Conservation (phyloP, 164 flowering plant species). For the Amborella trichopoda region DNA sequence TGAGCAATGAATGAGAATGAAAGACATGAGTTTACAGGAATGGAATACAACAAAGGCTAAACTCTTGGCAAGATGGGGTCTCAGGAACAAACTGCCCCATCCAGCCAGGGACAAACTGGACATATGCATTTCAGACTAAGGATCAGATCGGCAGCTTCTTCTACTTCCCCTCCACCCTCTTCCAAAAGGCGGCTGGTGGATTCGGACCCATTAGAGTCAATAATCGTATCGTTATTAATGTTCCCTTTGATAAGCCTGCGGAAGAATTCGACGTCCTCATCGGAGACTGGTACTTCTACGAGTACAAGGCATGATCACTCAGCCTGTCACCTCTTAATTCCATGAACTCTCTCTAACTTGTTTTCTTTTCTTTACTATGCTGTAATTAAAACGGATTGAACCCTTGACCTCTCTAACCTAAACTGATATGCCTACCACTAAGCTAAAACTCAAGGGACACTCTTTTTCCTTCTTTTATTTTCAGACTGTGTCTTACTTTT, state of each 20-base stretch:
- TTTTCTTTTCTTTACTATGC: too few species aligned
- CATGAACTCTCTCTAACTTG: too few species aligned
- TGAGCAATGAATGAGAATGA: too few species aligned
- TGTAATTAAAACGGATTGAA: neutral
- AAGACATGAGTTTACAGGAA: constrained; percentile 38
- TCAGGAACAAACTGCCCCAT: constrained; percentile 85
- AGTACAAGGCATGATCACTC: constrained; percentile 32
- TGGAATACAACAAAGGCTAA: constrained; percentile 74
- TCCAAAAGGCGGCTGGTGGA: constrained; percentile 85
- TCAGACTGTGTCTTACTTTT: too few species aligned
- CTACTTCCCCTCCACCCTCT: constrained; percentile 69
- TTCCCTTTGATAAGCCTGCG: constrained; percentile 58
- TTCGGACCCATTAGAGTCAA: constrained; percentile 63
- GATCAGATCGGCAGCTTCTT: constrained; percentile 84
- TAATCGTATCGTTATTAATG: constrained; percentile 46
- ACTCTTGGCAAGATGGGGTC: constrained; percentile 78
- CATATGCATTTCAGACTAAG: constrained; percentile 65
- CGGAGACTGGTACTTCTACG: constrained; percentile 64
- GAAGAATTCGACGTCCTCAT: constrained; percentile 61
- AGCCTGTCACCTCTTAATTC: too few species aligned
- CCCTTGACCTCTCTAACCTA: neutral
- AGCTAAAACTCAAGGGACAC: neutral
- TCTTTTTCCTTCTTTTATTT: neutral
- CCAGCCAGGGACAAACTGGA: constrained; percentile 73
- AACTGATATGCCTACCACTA: neutral